Percentiles rank a stretch among this genome's conserved stretches.
phyloP scores from a whole-genome alignment of 768 basidiomycete genomes.

The Suillus cothurnatus region DNA sequence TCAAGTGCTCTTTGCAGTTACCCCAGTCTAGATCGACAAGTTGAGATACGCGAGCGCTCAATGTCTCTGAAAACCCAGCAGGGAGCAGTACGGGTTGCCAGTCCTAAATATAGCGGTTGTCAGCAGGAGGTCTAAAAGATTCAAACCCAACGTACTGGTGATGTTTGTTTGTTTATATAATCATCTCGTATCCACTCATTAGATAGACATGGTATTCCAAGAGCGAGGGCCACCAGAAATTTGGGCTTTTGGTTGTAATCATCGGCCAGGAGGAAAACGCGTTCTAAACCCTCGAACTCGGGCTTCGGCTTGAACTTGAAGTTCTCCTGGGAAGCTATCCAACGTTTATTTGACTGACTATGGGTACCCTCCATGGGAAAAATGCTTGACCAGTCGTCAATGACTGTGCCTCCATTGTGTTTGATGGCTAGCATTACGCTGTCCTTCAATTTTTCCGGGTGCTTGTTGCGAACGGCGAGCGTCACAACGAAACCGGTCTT shows the following conservation, averaged over 20 bases:
- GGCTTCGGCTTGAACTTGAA: slow-evolving; percentile 46
- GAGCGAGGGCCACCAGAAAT: slow-evolving; percentile 77
- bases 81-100: slow-evolving; percentile 67
- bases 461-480: slow-evolving; percentile 39
- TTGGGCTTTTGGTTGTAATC: slow-evolving; percentile 73
- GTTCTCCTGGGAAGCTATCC: slow-evolving; percentile 52
- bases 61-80: slow-evolving; percentile 46
- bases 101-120: slow-evolving; percentile 34
- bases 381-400: slow-evolving; percentile 64
- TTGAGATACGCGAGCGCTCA: slow-evolving; percentile 47
- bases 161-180: slow-evolving; percentile 32
- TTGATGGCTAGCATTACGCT: slow-evolving; percentile 46
- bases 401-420: slow-evolving; percentile 53
- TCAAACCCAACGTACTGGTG: slow-evolving; percentile 25
- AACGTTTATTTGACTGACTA: slow-evolving; percentile 46
- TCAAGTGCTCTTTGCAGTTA: slow-evolving; percentile 51
- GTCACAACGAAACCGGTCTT: slow-evolving; percentile 66
- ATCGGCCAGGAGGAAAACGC: slow-evolving; percentile 70
- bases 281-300: slow-evolving; percentile 32
- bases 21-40: slow-evolving; percentile 53
- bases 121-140: not conserved
- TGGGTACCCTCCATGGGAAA: slow-evolving; percentile 58
- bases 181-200: slow-evolving; percentile 53
- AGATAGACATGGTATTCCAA: slow-evolving; percentile 83
- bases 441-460: slow-evolving; percentile 44